These are phyloP conservation scores for Coleophoma cylindrospora DNA, from an alignment of 2,329 filamentous ascomycete species.

Conservation along the genomic window DNA sequence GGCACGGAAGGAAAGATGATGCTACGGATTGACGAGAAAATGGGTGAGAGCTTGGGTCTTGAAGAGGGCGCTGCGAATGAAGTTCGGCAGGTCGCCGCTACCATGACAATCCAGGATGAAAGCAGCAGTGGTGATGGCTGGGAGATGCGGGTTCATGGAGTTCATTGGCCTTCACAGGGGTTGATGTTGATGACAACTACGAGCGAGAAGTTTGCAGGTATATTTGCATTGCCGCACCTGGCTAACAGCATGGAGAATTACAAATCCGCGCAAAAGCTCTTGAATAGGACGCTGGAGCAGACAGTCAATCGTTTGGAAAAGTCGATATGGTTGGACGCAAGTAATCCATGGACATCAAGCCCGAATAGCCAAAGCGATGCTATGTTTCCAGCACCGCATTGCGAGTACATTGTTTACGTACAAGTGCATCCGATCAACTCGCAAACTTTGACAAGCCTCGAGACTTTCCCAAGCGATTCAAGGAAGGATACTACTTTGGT, in stretches of 20 bases:
- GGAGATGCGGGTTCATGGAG: constrained; percentile 75
- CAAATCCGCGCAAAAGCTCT: constrained; percentile 52
- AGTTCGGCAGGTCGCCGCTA: constrained; percentile 65
- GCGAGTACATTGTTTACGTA: constrained; percentile 83
- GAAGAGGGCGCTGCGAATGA: constrained; percentile 23
- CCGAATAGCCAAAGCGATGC: constrained; percentile 56
- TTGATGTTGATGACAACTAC: constrained; percentile 79
- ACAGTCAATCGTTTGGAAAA: constrained; percentile 62
- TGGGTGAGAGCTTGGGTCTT: constrained; percentile 6
- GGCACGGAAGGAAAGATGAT: constrained; percentile 64
- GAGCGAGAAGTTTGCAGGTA: constrained; percentile 89
- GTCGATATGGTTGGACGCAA: constrained; percentile 47
- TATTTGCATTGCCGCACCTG: constrained; percentile 85
- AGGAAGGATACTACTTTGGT: constrained; percentile 31
- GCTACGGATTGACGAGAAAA: constrained; percentile 56
- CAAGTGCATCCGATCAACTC: constrained; percentile 53
- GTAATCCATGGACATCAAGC: constrained; percentile 73
- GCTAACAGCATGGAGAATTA: constrained; percentile 53
- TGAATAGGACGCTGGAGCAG: constrained; percentile 68
- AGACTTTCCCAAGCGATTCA: background rate
- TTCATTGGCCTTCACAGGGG: constrained; percentile 81
- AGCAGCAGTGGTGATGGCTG: constrained; percentile 66
- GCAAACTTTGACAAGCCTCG: background rate
- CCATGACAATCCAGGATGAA: constrained; percentile 68
- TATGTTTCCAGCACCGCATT: constrained; percentile 63